phyloP scores from a whole-genome alignment of 2,329 filamentous ascomycete genomes.

The Exserohilum turcica region DNA sequence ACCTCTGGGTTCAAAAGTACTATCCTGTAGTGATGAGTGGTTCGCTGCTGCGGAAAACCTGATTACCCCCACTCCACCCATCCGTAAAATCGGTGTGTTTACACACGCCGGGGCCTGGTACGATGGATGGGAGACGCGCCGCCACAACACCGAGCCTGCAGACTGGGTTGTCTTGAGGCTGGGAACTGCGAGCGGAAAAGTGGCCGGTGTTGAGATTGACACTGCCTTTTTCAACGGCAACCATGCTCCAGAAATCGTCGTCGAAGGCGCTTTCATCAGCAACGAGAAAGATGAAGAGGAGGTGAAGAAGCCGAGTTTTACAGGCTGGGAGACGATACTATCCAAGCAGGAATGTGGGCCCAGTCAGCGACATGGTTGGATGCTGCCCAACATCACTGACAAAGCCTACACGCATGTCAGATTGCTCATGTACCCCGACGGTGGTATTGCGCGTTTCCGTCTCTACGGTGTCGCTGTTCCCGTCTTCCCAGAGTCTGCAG shows the following conservation, averaged over 20 bases:
- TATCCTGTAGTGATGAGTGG: conserved; percentile 65
- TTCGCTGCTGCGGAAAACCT: conserved; percentile 66
- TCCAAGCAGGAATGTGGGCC: conserved; percentile 74
- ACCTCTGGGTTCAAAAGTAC: conserved; percentile 57
- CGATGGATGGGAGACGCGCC: conserved; percentile 67
- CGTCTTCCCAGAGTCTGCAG: conserved; percentile 70
- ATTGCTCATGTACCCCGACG: conserved; percentile 84
- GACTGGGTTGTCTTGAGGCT: conserved; percentile 66
- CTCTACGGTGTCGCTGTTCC: conserved; percentile 77
- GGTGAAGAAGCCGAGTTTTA: conserved; percentile 53
- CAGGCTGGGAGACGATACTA: conserved; percentile 72
- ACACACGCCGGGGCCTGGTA: conserved; percentile 67
- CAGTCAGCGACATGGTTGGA: conserved; percentile 74
- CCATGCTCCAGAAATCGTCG: conserved; percentile 77
- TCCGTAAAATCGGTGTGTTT: conserved; percentile 63
- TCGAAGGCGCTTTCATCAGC: conserved; percentile 72
- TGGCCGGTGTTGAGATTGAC: conserved; percentile 78
- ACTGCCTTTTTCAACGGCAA: conserved; percentile 83
- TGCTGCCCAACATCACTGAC: conserved; percentile 59
- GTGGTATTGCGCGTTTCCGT: conserved; percentile 79
- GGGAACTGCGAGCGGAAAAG: conserved; percentile 69
- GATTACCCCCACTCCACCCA: conserved; percentile 60
- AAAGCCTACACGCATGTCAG: conserved; percentile 80
- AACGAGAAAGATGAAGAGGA: conserved; percentile 63
- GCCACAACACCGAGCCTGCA: conserved; percentile 62